Base-by-base conservation (phyloP, 768 basidiomycete species). In the Tulasnella sp. region DNA sequence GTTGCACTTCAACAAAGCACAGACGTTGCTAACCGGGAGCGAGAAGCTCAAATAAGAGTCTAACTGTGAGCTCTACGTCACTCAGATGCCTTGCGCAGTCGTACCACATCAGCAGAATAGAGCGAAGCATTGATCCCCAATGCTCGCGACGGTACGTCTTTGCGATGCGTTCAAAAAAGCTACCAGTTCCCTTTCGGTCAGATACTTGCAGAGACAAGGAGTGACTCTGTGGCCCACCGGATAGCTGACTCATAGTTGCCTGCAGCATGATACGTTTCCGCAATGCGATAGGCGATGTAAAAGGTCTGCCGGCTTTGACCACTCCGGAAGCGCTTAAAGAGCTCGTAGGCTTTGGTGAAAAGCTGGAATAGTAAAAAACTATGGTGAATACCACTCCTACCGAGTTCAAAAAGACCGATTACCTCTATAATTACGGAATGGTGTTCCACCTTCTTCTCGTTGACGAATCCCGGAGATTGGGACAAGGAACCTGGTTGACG, bases 371-470 rank as follows among this genome's bases (percentile, higher is more conserved):
- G 19, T 29, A 19, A 36, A 76, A 76, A 17, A 11, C 11, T 78
- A 11, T 19, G 29, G 25, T 64, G 22, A 38, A 34, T 25, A 54
- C 49, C 5, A 76, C 64, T 68, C 49, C 64, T 77, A n/a, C 70
- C 25, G 29, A 74, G 31, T 70, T 17, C 34, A 45, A 49, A 25
- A 67, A n/a, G 12, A 39, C 7, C 12, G 79, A 84, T 68, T 75
- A 92, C 95, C 87, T 99, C 97, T 38, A 97, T 84, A 54, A 93
- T 89, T 45, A 96, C 85, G 1, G 88, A 87, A 25, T 92, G 82
- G 81, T 99, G 96, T 77, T 97, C 94, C 8, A 96, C 92, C 81
- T 95, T 98, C 82, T 90, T 92, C 83, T 99, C 97, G 78, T 97
- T 97, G 25, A 85, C 83, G 80, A 92, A 92, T 0, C 94, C 94